These are phyloP conservation scores for Nasturtium officinale DNA, from an alignment of 345 rosid genomes.

Conservation along the genomic window DNA sequence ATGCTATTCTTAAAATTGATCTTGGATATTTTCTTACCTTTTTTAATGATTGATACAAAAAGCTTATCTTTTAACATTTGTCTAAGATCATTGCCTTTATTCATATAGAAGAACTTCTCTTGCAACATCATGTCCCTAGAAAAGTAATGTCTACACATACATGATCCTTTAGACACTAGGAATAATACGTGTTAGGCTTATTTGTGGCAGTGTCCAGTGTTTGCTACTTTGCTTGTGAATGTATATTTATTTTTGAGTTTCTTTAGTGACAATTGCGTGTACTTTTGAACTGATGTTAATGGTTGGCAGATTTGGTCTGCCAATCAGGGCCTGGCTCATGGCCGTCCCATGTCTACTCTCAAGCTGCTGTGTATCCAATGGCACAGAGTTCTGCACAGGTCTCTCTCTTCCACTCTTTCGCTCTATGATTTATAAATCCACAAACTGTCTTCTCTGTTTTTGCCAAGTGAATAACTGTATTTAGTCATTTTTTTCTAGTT, in stretches of 20 bases:
- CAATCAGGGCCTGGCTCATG: slow-evolving; percentile 98
- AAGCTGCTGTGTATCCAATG: slow-evolving; percentile 89
- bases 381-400: slow-evolving; percentile 99
- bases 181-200: neutral
- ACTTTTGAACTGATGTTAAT: slow-evolving; percentile 25
- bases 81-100: slow-evolving; percentile 11
- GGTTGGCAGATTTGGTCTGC: slow-evolving; percentile 81
- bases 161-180: neutral
- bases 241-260: neutral
- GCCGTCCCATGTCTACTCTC: slow-evolving; percentile 83
- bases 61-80: neutral
- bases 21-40: neutral
- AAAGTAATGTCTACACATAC: neutral
- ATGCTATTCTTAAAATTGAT: slow-evolving; percentile 20
- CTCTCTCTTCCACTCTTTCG: slow-evolving; percentile 26
- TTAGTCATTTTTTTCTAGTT: slow-evolving; percentile 1
- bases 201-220: neutral
- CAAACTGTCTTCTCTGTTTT: slow-evolving; percentile 1
- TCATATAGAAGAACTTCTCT: slow-evolving; percentile 12
- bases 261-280: slow-evolving; percentile 2
- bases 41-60: neutral
- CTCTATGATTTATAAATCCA: too few species aligned
- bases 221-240: slow-evolving; percentile 14
- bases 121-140: slow-evolving; percentile 12
- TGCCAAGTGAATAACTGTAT: slow-evolving; percentile 7